Conservation (phyloP, 2,329 filamentous ascomycete species). For the Cladosporium sp. region DNA sequence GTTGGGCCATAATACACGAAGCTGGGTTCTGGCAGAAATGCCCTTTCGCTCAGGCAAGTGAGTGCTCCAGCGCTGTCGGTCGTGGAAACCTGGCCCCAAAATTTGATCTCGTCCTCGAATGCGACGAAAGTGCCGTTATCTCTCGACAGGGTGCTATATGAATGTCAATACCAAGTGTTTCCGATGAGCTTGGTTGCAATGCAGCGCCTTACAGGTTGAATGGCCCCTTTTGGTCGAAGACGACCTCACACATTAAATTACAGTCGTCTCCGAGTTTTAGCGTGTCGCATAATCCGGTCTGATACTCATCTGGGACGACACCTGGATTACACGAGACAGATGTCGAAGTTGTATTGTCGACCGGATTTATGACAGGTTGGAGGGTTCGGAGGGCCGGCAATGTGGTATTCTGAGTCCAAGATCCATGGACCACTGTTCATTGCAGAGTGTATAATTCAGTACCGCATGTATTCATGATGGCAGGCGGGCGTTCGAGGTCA, state of each 20-base stretch:
- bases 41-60: not conserved
- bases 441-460: no score
- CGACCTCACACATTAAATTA: no score
- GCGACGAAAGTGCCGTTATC: not conserved
- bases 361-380: not conserved
- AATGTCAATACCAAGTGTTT: no score
- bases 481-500: no score
- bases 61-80: constrained; percentile 2
- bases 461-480: no score
- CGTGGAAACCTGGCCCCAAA: not conserved
- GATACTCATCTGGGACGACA: not conserved
- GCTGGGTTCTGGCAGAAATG: not conserved
- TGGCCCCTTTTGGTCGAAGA: no score
- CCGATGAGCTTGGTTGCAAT: no score
- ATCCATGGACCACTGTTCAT: no score
- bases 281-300: no score
- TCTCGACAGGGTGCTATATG: not conserved
- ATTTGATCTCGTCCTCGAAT: not conserved
- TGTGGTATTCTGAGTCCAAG: not conserved
- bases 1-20: constrained; percentile 3
- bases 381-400: constrained; percentile 3
- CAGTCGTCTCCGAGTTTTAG: no score
- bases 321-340: constrained; percentile 1
- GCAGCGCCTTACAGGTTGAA: no score
- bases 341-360: not conserved